Conservation (phyloP, 2,329 filamentous ascomycete genomes). For the Fusarium mundagurra region DNA sequence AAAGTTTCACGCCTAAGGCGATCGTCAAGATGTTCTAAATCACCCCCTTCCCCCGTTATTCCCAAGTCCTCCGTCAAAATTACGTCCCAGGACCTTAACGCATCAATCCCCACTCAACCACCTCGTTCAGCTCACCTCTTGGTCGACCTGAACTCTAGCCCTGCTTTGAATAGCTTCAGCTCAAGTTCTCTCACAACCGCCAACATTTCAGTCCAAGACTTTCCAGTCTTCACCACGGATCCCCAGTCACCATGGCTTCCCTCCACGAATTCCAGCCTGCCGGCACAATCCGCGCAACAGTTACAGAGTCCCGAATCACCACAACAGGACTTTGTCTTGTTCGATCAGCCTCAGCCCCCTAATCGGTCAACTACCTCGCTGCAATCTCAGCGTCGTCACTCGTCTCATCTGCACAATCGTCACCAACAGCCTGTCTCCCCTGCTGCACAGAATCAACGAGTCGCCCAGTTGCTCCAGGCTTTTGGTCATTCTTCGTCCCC, state of each 20-base stretch:
- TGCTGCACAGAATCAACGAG: constrained; percentile 66
- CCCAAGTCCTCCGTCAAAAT: constrained; percentile 61
- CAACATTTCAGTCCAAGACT: constrained; percentile 73
- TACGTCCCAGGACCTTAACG: constrained; percentile 57
- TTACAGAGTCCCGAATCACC: constrained; percentile 60
- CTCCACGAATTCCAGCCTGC: constrained; percentile 71
- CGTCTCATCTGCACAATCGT: constrained; percentile 56
- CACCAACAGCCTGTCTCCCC: constrained; percentile 51
- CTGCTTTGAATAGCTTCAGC: constrained; percentile 67
- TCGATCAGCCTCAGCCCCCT: constrained; percentile 61
- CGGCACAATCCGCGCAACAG: constrained; percentile 69
- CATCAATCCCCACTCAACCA: constrained; percentile 59
- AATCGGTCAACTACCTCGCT: constrained; percentile 52
- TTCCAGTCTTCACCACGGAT: constrained; percentile 85
- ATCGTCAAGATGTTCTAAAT: constrained; percentile 69
- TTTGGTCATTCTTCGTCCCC: constrained; percentile 65
- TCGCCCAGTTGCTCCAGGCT: constrained; percentile 68
- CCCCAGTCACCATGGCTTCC: constrained; percentile 83
- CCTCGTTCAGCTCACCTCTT: constrained; percentile 60
- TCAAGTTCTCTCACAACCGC: constrained; percentile 65
- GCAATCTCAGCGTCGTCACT: constrained; percentile 56
- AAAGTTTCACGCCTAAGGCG: constrained; percentile 50
- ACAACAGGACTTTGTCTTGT: constrained; percentile 83
- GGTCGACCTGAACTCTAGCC: constrained; percentile 76
- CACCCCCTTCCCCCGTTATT: constrained; percentile 51